These are phyloP conservation scores for Nidula niveotomentosa DNA, from an alignment of 1,284 basidiomycete species.

Conservation along the genomic window DNA sequence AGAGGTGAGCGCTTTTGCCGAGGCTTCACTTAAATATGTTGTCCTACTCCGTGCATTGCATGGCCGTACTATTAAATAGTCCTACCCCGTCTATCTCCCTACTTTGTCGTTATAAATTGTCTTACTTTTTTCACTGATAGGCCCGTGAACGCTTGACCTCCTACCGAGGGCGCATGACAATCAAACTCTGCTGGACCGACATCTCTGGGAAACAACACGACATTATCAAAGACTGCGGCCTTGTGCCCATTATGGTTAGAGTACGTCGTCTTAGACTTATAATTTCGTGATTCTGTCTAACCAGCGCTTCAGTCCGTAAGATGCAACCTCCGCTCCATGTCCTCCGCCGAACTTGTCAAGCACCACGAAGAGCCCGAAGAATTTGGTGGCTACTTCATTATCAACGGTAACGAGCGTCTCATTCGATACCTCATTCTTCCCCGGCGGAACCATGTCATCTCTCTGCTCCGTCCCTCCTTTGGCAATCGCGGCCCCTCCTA, in stretches of 20 bases:
- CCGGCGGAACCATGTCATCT: conserved; percentile 87
- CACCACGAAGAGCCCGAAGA: conserved; percentile 98
- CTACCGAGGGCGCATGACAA: conserved; percentile 91
- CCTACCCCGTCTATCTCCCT: no score
- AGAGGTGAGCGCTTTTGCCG: conserved; percentile 57
- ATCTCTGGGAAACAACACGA: conserved; percentile 71
- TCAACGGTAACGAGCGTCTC: conserved; percentile 99
- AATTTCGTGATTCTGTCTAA: neutral
- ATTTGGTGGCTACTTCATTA: conserved; percentile 98
- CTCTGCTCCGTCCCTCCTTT: conserved; percentile 86
- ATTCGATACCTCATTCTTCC: conserved; percentile 96
- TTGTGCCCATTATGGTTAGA: conserved; percentile 95
- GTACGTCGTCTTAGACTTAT: conserved; percentile 45
- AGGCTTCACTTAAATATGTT: no score
- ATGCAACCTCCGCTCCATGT: conserved; percentile 87
- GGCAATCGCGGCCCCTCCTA: conserved; percentile 93
- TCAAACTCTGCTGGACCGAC: conserved; percentile 88
- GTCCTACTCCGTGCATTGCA: no score
- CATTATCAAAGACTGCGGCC: conserved; percentile 86
- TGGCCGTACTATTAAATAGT: no score
- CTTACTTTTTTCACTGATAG: conserved; percentile 36
- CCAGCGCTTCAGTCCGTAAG: conserved; percentile 71
- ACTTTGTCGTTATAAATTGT: no score
- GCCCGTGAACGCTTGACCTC: conserved; percentile 91
- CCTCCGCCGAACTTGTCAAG: conserved; percentile 85